Conservation (phyloP, 495 filamentous ascomycete genomes). For the Hypomontagnella monticulosa region DNA sequence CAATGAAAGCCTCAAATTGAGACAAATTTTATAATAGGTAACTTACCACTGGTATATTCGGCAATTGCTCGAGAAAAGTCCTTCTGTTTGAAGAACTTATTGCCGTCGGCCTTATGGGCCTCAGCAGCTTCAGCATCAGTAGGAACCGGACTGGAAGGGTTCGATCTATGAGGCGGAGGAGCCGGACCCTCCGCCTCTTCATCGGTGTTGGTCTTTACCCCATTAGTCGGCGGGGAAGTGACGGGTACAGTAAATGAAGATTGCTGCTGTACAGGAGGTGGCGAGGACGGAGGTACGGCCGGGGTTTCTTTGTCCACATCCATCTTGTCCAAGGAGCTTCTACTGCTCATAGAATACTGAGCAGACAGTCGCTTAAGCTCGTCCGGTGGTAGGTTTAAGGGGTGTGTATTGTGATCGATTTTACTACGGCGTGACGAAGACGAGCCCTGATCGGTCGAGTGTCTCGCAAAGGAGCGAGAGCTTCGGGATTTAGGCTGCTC, state of each 20-base stretch:
- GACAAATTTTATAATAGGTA: background rate
- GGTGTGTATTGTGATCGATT: slow-evolving; percentile 76
- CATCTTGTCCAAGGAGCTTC: slow-evolving; percentile 71
- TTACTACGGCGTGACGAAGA: slow-evolving; percentile 57
- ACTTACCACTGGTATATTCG: slow-evolving; percentile 91
- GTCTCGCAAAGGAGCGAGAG: slow-evolving; percentile 53
- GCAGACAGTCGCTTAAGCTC: slow-evolving; percentile 78
- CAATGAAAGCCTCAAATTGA: background rate
- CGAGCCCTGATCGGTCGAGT: slow-evolving; percentile 50
- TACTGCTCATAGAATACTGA: slow-evolving; percentile 72
- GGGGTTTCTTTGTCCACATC: slow-evolving; percentile 78
- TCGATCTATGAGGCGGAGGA: slow-evolving; percentile 80
- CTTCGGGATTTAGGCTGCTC: slow-evolving; percentile 48
- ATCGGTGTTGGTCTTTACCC: slow-evolving; percentile 46
- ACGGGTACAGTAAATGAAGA: slow-evolving; percentile 49
- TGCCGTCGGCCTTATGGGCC: slow-evolving; percentile 88
- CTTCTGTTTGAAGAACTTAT: slow-evolving; percentile 94
- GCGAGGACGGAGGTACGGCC: slow-evolving; percentile 55
- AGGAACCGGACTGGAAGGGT: slow-evolving; percentile 66
- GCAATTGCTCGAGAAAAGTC: slow-evolving; percentile 86
- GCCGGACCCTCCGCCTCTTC: slow-evolving; percentile 66
- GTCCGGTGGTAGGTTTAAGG: slow-evolving; percentile 87
- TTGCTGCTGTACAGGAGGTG: slow-evolving; percentile 52
- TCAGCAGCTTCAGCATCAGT: slow-evolving; percentile 77
- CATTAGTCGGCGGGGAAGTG: slow-evolving; percentile 44